These are phyloP conservation scores for Amaranthus hypochondriacus DNA, from an alignment of 148 eudicot species.

Conservation along the genomic window DNA sequence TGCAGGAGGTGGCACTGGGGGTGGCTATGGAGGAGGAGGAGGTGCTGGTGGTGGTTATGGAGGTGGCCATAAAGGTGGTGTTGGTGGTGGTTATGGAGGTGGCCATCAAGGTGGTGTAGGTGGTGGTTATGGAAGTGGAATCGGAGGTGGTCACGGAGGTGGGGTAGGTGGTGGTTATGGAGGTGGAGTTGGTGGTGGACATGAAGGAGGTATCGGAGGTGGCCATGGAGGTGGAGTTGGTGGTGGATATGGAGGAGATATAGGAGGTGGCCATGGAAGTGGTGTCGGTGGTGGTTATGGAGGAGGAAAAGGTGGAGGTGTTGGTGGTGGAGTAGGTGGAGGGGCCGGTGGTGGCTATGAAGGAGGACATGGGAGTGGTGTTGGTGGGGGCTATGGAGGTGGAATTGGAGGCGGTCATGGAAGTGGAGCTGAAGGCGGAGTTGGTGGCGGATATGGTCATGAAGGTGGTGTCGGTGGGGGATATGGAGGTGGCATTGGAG, in stretches of 20 bases:
- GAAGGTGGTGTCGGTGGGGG: no score
- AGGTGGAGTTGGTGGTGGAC: slow-evolving; percentile 5
- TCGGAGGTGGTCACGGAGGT: background rate
- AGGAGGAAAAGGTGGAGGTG: slow-evolving; percentile 8
- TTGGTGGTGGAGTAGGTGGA: background rate
- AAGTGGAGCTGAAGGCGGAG: no score
- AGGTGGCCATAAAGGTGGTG: slow-evolving; percentile 16
- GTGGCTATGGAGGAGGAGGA: slow-evolving; percentile 14
- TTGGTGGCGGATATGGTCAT: no score
- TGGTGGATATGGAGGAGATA: background rate
- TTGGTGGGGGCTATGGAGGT: slow-evolving; percentile 1
- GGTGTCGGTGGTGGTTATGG: slow-evolving; percentile 6
- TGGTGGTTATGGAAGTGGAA: slow-evolving; percentile 5
- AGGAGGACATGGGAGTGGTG: slow-evolving; percentile 13
- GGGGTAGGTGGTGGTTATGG: slow-evolving; percentile 6
- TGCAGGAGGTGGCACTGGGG: slow-evolving; percentile 10
- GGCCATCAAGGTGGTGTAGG: slow-evolving; percentile 8
- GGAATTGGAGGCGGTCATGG: no score
- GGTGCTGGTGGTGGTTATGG: slow-evolving; percentile 17
- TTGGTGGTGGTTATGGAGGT: slow-evolving; percentile 19
- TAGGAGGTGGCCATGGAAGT: background rate
- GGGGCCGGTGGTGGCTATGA: background rate
- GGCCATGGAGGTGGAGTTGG: slow-evolving; percentile 5
- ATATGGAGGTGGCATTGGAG: no score
- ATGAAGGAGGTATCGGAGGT: slow-evolving; percentile 10